Percentiles rank a stretch among this genome's conserved stretches.
phyloP scores from a whole-genome alignment of 495 filamentous ascomycete genomes.

The Podospora bellae-mahoneyi region DNA sequence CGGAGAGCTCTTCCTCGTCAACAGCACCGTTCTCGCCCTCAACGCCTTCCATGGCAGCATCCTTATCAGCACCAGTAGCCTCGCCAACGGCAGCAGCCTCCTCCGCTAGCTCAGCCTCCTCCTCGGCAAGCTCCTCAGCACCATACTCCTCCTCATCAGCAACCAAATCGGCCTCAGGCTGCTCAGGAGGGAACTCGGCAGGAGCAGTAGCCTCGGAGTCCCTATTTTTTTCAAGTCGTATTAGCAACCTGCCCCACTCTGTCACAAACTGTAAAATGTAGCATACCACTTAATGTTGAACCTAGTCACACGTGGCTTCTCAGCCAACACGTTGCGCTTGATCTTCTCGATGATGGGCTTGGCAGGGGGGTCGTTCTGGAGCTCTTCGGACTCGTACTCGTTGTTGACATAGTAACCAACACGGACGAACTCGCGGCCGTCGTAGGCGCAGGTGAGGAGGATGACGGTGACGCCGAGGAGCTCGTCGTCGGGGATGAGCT shows the following conservation, averaged over 20 bases:
- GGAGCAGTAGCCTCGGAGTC: slow-evolving; percentile 95
- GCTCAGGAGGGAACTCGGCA: slow-evolving; percentile 92
- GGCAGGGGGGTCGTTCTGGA: slow-evolving; percentile 79
- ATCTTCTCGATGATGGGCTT: slow-evolving; percentile 92
- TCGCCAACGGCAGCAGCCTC: slow-evolving; percentile 26
- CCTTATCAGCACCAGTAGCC: slow-evolving; percentile 54
- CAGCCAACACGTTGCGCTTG: slow-evolving; percentile 83
- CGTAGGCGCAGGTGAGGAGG: slow-evolving; percentile 93
- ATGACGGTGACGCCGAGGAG: slow-evolving; percentile 97
- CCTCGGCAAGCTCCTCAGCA: slow-evolving; percentile 73
- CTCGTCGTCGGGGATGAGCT: slow-evolving; percentile 86
- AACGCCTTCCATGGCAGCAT: slow-evolving; percentile 79
- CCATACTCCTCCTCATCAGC: slow-evolving; percentile 89
- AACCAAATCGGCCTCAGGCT: slow-evolving; percentile 85
- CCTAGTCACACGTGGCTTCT: slow-evolving; percentile 94
- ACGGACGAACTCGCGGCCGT: slow-evolving; percentile 92
- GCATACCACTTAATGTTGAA: slow-evolving; percentile 98
- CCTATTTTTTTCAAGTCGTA: slow-evolving; percentile 48
- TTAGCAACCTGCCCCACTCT: slow-evolving; percentile 18
- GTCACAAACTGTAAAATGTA: not conserved
- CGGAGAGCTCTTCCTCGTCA: slow-evolving; percentile 73
- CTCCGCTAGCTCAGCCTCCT: slow-evolving; percentile 52
- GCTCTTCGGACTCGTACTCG: slow-evolving; percentile 90
- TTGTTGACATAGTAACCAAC: slow-evolving; percentile 99
- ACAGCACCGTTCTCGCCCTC: slow-evolving; percentile 50